phyloP scores from a whole-genome alignment of 352 stramenopile genomes.

The Globisporangium camurandrum region DNA sequence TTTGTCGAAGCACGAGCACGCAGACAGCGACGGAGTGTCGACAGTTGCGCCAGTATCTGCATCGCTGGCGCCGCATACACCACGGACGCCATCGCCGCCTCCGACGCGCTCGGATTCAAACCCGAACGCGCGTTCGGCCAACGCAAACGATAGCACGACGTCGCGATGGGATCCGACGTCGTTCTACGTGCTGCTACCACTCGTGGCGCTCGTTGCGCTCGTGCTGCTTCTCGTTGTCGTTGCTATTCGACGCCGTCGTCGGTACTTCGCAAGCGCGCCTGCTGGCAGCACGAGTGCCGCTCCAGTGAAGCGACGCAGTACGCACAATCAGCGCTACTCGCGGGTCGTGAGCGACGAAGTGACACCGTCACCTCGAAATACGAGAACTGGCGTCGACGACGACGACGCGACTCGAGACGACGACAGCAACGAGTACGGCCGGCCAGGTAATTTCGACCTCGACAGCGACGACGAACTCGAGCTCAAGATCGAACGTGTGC shows the following conservation, averaged over 20 bases:
- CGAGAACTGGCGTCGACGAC: constrained; percentile 8
- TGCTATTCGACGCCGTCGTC: constrained; percentile 6
- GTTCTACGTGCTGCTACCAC: constrained; percentile 14
- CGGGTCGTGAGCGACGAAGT: constrained; percentile 16
- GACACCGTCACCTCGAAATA: constrained; percentile 4
- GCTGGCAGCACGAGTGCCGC: neutral
- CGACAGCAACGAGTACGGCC: neutral
- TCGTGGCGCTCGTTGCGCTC: constrained; percentile 7
- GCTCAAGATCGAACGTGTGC: neutral
- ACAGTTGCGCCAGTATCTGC: no score
- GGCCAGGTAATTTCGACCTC: neutral
- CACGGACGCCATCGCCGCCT: neutral
- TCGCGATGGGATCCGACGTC: constrained; percentile 2
- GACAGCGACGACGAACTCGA: constrained; percentile 5
- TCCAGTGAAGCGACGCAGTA: constrained; percentile 1
- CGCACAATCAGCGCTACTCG: constrained; percentile 5
- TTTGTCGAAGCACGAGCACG: neutral
- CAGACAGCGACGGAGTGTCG: neutral
- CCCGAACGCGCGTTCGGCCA: neutral
- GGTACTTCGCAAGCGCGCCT: neutral
- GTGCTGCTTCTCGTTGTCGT: constrained; percentile 6
- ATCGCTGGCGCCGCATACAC: no score
- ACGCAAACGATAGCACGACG: neutral
- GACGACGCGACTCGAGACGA: constrained; percentile 8
- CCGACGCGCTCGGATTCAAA: neutral